phyloP scores from a whole-genome alignment of 768 basidiomycete species.

The Lyophyllum semitale region DNA sequence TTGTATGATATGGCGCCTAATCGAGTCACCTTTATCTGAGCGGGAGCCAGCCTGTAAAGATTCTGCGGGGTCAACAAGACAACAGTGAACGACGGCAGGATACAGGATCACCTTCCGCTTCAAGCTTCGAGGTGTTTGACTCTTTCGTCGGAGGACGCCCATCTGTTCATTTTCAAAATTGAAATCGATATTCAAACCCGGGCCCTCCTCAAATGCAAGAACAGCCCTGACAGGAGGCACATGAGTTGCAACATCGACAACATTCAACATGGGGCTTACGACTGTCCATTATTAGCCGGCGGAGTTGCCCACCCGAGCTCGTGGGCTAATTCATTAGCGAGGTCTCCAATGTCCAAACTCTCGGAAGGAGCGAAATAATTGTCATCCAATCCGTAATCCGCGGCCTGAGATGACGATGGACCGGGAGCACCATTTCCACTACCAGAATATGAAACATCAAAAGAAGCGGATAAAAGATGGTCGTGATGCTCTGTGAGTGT shows the following conservation, averaged over 20 bases:
- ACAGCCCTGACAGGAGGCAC: background rate
- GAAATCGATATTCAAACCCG: conserved; percentile 25
- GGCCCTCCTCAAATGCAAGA: background rate
- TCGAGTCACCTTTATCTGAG: conserved; percentile 17
- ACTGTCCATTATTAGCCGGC: conserved; percentile 25
- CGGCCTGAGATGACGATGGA: conserved; percentile 59
- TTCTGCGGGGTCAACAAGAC: background rate
- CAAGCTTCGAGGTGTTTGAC: background rate
- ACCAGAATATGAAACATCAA: conserved; percentile 59
- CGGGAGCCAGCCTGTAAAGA: background rate
- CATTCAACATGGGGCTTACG: conserved; percentile 12
- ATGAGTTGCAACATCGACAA: background rate
- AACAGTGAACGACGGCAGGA: background rate
- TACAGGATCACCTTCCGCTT: conserved; percentile 15
- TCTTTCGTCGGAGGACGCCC: too few species aligned
- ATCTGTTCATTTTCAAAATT: conserved; percentile 22
- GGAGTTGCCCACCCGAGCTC: conserved; percentile 72
- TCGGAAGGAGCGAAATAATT: conserved; percentile 54
- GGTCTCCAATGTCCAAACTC: conserved; percentile 54
- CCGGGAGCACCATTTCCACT: conserved; percentile 32
- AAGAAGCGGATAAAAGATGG: conserved; percentile 64
- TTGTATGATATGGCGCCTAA: background rate
- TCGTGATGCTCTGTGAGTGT: conserved; percentile 76
- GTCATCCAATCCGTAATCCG: conserved; percentile 52
- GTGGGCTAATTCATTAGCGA: conserved; percentile 74